A percentile compares a stretch with the other conserved stretches of the same genome.
Conservation (phyloP, 306 rosid genomes). For the Trifolium repens region DNA sequence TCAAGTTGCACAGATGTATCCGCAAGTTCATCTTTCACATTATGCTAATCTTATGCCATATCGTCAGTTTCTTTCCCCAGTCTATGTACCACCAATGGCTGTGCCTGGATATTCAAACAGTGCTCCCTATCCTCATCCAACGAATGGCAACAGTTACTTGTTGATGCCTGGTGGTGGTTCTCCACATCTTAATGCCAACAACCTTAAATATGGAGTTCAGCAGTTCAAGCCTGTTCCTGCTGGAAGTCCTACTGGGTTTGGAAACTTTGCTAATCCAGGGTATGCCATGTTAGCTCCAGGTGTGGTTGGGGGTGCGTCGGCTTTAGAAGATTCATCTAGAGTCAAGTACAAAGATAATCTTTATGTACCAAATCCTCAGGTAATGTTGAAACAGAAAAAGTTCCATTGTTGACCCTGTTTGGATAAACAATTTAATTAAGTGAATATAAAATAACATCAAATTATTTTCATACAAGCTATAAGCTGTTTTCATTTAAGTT, state of each 20-base stretch:
- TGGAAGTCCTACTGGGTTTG: constrained; percentile 84
- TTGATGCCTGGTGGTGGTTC: constrained; percentile 96
- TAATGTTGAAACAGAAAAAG: constrained; percentile 22
- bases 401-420: too few relatives aligned
- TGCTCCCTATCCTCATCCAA: constrained; percentile 88
- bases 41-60: constrained; percentile 88
- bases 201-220: constrained; percentile 91
- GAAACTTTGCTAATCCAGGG: constrained; percentile 82
- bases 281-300: constrained; percentile 88
- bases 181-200: constrained; percentile 86
- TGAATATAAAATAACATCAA: too few relatives aligned
- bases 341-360: constrained; percentile 92
- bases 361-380: constrained; percentile 96
- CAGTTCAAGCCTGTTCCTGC: constrained; percentile 92
- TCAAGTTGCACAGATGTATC: constrained; percentile 92
- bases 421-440: neutral
- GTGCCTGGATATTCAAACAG: constrained; percentile 89
- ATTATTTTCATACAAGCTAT: too few relatives aligned
- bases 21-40: constrained; percentile 93
- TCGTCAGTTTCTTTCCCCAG: constrained; percentile 88
- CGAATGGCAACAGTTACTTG: constrained; percentile 84
- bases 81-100: constrained; percentile 97
- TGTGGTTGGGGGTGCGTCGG: constrained; percentile 81
- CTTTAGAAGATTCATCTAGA: constrained; percentile 88
- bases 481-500: too few relatives aligned